Evolutionary conservation across 192 early-diverging fungal species (phyloP).

Genomic region (Podila epigama): DNA sequence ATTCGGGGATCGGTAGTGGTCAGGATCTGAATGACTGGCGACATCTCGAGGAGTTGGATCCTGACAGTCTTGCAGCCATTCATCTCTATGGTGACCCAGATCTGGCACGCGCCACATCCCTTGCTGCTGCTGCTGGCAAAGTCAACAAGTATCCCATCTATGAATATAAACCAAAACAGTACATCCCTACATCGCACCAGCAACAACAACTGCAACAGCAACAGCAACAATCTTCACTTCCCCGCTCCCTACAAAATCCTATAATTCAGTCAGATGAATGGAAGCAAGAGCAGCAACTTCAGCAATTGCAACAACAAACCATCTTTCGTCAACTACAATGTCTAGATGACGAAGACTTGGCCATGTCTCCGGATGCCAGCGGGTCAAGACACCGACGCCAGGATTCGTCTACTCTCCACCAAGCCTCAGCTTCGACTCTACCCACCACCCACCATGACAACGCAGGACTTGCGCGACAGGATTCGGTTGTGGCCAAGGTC

Average conservation of each 20-base stretch:
- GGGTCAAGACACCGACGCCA: slow-evolving; percentile 22
- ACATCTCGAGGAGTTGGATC: slow-evolving; percentile 33
- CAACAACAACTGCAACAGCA: background rate
- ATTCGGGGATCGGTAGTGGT: slow-evolving; percentile 39
- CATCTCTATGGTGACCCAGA: slow-evolving; percentile 36
- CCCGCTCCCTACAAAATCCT: too few species aligned
- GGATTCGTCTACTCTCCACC: background rate
- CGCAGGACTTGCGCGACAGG: background rate
- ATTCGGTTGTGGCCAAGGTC: slow-evolving; percentile 13
- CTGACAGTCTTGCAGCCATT: slow-evolving; percentile 27
- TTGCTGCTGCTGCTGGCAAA: too few species aligned
- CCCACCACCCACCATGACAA: background rate
- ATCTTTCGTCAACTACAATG: slow-evolving; percentile 13
- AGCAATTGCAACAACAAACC: slow-evolving; percentile 24
- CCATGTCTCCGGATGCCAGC: background rate
- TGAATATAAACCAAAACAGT: slow-evolving; percentile 10
- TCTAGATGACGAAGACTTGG: slow-evolving; percentile 15
- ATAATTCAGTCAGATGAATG: background rate
- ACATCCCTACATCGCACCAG: background rate
- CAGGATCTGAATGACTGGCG: slow-evolving; percentile 28
- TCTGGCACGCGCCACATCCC: slow-evolving; percentile 14
- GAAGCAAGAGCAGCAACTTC: slow-evolving; percentile 27
- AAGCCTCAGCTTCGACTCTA: background rate
- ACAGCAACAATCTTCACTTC: too few species aligned
- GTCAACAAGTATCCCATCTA: slow-evolving; percentile 31